phyloP scores from a whole-genome alignment of 129 eudicot genomes.

The Saussurea involucrata region DNA sequence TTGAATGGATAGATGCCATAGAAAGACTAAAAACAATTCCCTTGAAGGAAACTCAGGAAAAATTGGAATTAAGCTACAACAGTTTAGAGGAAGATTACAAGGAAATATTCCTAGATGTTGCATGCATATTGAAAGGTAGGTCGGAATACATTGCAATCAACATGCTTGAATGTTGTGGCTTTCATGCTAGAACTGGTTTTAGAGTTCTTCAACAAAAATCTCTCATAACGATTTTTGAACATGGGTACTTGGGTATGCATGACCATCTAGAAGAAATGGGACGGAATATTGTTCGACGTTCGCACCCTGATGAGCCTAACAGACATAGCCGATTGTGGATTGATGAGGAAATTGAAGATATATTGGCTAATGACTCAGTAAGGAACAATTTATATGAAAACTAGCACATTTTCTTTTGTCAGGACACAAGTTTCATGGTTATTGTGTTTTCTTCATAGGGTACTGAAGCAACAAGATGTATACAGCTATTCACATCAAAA shows the following conservation, averaged over 20 bases:
- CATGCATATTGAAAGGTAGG: background rate
- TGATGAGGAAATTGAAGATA: too few relatives aligned
- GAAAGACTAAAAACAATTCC: background rate
- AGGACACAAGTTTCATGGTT: too few relatives aligned
- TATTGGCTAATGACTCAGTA: background rate
- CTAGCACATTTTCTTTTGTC: background rate
- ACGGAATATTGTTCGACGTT: slow-evolving; percentile 6
- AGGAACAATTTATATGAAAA: background rate
- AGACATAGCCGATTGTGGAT: slow-evolving; percentile 15
- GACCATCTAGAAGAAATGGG: slow-evolving; percentile 15
- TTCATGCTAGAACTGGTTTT: slow-evolving; percentile 8
- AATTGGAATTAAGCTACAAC: background rate
- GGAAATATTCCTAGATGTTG: background rate
- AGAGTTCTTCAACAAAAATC: background rate
- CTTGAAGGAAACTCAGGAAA: background rate
- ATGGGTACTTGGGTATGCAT: background rate
- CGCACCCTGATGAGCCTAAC: background rate
- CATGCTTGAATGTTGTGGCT: slow-evolving; percentile 6
- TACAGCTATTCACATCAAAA: too few relatives aligned
- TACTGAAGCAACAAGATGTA: too few relatives aligned
- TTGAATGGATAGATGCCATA: background rate
- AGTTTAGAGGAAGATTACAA: background rate
- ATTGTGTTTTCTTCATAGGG: too few relatives aligned
- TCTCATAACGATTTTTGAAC: background rate
- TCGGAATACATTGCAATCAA: background rate